Conservation (phyloP, 2,329 filamentous ascomycete species). For the Chrysoporthe austroafricana region DNA sequence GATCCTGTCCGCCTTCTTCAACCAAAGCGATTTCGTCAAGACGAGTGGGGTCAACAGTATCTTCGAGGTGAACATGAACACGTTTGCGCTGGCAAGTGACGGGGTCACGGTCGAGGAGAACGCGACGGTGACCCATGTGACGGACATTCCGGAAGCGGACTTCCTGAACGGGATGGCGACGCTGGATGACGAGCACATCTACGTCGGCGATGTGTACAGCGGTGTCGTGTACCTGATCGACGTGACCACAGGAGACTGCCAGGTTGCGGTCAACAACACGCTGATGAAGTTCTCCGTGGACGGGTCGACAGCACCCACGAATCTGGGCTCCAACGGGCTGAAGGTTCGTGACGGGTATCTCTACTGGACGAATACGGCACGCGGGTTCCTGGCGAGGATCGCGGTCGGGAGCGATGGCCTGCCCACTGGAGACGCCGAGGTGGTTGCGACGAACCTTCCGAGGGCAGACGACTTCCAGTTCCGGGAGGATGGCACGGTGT, state of each 20-base stretch:
- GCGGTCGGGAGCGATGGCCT: conserved; percentile 11
- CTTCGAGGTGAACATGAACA: conserved; percentile 19
- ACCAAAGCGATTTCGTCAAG: conserved; percentile 12
- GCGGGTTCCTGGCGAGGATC: conserved; percentile 17
- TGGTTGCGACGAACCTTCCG: conserved; percentile 12
- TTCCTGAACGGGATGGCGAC: conserved; percentile 35
- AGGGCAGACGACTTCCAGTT: conserved; percentile 23
- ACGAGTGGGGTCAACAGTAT: conserved; percentile 18
- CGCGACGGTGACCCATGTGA: conserved; percentile 17
- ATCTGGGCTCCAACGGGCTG: conserved; percentile 36
- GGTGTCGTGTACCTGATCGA: conserved; percentile 37
- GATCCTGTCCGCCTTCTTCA: conserved; percentile 15
- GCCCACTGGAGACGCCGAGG: not conserved
- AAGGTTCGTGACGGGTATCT: conserved; percentile 34
- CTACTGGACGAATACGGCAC: conserved; percentile 36
- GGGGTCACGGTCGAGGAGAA: conserved; percentile 9
- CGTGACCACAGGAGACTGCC: conserved; percentile 30
- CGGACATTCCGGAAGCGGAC: conserved; percentile 27
- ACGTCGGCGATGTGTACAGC: conserved; percentile 35
- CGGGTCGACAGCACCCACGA: conserved; percentile 8
- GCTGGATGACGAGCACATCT: conserved; percentile 30
- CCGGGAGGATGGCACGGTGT: conserved; percentile 1
- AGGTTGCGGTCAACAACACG: conserved; percentile 30
- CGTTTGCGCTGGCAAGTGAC: conserved; percentile 1
- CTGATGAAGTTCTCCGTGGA: conserved; percentile 33